Base-by-base conservation (phyloP, 306 rosid genomes). In the Cajanus cajan region DNA sequence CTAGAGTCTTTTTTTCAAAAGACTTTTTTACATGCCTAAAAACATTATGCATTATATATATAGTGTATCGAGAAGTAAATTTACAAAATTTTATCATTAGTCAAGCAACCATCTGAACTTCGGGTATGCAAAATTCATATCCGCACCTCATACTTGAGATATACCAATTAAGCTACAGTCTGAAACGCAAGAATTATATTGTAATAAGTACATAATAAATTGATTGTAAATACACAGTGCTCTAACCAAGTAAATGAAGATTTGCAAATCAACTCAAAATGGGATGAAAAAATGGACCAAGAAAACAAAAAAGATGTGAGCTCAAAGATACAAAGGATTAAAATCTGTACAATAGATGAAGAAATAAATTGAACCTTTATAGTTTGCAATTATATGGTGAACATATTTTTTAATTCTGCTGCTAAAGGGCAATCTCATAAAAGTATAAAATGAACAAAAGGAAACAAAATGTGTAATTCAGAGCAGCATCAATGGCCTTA, bases 401-500 rank as follows among this genome's bases (percentile, higher is more conserved):
- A 76, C 47, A 51, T 34, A 44, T 34, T 57, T 47, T 25, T 71
- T 37, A 73, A 79, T 78, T 71, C 72, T 82, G 86, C 87, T 75
- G 86, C 80, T 86, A 48, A 67, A 62, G 71, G 83, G 82, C 79
- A 85, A 87, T 84, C 47, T 78, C 78, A 80, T 31, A 74, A 33
- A 82, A 76, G 71, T 52, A 86, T 74, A 65, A 62, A 71, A 82
- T 74, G 74, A 80, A 67, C 74, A 61, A 81, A 28, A 57, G 79
- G 68, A 55, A 77, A 45, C 81, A 78, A 62, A 69, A 58, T 62
- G 76, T 72, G 78, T 68, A 78, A 67, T 61, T 45, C 70, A 74
- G 71, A 43, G 68, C 41, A 80, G 83, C 50, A 70, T 94, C 76
- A 77, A 85, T 79, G 91, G 86, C 78, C 83, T 71, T 74, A 59